Base-by-base conservation (phyloP, 2,329 filamentous ascomycete species). In the Tetracladium maxilliforme region DNA sequence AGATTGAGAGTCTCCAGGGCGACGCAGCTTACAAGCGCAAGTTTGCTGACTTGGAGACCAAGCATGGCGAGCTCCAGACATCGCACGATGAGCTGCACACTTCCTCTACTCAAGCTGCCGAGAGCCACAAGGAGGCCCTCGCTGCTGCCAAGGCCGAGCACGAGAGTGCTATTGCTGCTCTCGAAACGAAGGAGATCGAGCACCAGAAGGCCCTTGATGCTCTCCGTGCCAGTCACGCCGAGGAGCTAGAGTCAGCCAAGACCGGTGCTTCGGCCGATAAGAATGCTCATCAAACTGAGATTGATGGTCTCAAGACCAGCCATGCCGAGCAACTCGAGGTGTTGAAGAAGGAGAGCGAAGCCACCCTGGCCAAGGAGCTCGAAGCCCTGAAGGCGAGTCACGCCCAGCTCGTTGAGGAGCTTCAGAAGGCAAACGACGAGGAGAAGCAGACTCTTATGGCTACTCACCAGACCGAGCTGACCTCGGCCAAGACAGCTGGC, bases 11-110 rank as follows among this genome's bases (percentile, higher is more conserved):
- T 29, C 58, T 74, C 10, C 61, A 63, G 29, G 69, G 67, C 13
- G 68, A 75, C 33, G 68, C 70, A 10, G 65, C 65, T 42, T 70
- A 71, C 48, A 72, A 70, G 50, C 62, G 64, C 34, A 68, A 72
- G 45, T 74, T 66, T 32, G 59, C 70, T 30, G 64, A 68, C 19
- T 56, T 76, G 6, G 66, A 73, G 40, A 45, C 44, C 5, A 60
- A 71, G 43, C 62, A 74, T 43, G 54, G 52, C 8, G 64, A 68
- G 20, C 34, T 52, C 14, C 44, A 50, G 32, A 34, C 46, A 8
- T 42, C 47, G 6, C 49, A 49, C 21, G 33, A 41, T 2, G 33
- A 36, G 11, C n/a, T n/a, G n/a, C n/a, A n/a, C n/a, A n/a, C n/a
- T n/a, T n/a, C n/a, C n/a, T n/a, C n/a, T n/a, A n/a, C n/a, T n/a